A percentile compares a stretch with the other conserved stretches of the same genome.
Evolutionary conservation across 176 grass and related monocot genomes (phyloP).

Genomic region (Oryza meridionalis): DNA sequence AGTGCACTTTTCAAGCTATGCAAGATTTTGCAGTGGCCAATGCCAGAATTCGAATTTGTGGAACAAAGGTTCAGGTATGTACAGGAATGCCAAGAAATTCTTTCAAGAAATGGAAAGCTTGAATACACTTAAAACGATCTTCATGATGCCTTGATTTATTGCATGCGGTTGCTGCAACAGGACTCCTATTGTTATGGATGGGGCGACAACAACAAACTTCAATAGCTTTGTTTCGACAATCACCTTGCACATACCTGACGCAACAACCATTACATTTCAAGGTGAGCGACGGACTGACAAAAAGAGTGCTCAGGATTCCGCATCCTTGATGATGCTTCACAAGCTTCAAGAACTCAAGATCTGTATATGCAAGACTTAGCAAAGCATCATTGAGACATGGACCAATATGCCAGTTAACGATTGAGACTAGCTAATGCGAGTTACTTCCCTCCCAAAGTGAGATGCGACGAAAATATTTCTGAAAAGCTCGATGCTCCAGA

Average conservation of each 20-base stretch:
- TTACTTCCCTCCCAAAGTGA: slow-evolving; percentile 1
- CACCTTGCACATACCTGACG: slow-evolving; percentile 75
- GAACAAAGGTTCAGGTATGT: slow-evolving; percentile 72
- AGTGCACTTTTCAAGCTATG: slow-evolving; percentile 81
- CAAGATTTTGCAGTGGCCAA: slow-evolving; percentile 82
- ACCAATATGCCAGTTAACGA: slow-evolving; percentile 6
- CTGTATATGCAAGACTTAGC: slow-evolving; percentile 46
- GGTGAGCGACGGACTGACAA: slow-evolving; percentile 71
- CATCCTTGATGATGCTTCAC: slow-evolving; percentile 66
- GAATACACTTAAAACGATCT: slow-evolving; percentile 27
- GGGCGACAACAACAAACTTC: slow-evolving; percentile 60
- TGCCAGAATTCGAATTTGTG: slow-evolving; percentile 73
- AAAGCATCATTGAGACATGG: slow-evolving; percentile 1
- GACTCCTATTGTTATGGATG: slow-evolving; percentile 54
- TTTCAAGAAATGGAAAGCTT: slow-evolving; percentile 10
- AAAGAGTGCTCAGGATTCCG: slow-evolving; percentile 81
- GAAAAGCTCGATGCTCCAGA: not conserved
- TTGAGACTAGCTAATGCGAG: not conserved
- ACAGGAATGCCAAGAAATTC: slow-evolving; percentile 7
- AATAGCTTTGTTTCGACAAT: slow-evolving; percentile 73
- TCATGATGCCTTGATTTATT: not conserved
- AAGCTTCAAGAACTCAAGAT: slow-evolving; percentile 63
- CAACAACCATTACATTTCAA: slow-evolving; percentile 53
- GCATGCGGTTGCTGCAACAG: slow-evolving; percentile 40
- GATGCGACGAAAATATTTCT: not conserved